A percentile compares a stretch with the other conserved stretches of the same genome.
Evolutionary conservation across 2,329 filamentous ascomycete species (phyloP).

Genomic region (Rhynchosporium secalis): DNA sequence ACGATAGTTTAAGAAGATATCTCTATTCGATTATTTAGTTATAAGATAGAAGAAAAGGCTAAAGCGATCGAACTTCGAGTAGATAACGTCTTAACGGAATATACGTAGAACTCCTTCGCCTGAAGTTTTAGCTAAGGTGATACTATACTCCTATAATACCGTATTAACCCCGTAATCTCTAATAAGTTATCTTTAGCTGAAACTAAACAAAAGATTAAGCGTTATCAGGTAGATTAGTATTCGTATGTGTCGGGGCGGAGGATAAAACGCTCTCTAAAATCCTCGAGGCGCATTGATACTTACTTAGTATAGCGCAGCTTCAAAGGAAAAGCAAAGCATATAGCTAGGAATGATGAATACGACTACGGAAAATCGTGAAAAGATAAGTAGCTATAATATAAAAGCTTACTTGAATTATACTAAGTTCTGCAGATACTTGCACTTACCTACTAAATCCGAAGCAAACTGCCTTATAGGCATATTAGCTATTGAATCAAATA

Average conservation of each 20-base stretch:
- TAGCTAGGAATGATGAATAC: no score
- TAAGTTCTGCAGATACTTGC: not conserved
- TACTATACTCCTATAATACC: not conserved
- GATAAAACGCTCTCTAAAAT: no score
- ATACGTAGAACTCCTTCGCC: not conserved
- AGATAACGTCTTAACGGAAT: not conserved
- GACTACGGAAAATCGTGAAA: no score
- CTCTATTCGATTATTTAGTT: not conserved
- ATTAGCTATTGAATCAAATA: slow-evolving; percentile 21
- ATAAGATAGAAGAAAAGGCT: not conserved
- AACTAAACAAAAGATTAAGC: not conserved
- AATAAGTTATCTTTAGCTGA: not conserved
- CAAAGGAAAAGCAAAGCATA: no score
- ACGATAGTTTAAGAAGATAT: not conserved
- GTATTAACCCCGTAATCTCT: not conserved
- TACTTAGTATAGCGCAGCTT: no score
- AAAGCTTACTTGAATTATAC: no score
- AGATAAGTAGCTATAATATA: no score
- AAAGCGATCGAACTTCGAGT: not conserved
- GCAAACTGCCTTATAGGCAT: slow-evolving; percentile 11
- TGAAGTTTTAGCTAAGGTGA: not conserved
- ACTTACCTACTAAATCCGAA: slow-evolving; percentile 4
- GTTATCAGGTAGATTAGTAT: no score
- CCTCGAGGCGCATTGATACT: no score
- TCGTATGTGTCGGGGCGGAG: no score